These are phyloP conservation scores for Jatropha podagrica DNA, from an alignment of 441 rosid species.

Conservation along the genomic window DNA sequence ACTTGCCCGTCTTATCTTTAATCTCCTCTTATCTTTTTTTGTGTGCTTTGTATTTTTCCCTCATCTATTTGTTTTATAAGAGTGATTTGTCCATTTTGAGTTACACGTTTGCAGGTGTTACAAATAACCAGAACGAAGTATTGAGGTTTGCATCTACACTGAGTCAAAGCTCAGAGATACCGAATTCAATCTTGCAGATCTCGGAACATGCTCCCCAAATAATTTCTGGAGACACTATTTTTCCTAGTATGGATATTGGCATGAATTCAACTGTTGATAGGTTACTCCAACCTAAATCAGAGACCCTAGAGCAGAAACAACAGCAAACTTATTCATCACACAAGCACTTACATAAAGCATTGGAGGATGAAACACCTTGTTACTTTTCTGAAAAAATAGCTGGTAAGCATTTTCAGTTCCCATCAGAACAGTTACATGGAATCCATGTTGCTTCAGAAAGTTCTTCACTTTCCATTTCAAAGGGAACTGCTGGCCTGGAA, in stretches of 20 bases:
- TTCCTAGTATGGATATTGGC: conserved; percentile 5
- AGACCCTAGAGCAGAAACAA: conserved; percentile 19
- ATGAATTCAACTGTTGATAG: conserved; percentile 16
- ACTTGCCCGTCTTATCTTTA: neutral
- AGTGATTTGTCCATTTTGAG: neutral
- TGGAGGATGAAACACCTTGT: conserved; percentile 13
- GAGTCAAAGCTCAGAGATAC: conserved; percentile 6
- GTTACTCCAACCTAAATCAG: conserved; percentile 16
- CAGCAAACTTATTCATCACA: conserved; percentile 19
- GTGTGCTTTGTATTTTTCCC: neutral
- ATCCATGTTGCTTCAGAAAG: conserved; percentile 18
- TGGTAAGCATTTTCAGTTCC: conserved; percentile 20
- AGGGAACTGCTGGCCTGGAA: conserved; percentile 4
- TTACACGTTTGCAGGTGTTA: conserved; percentile 18
- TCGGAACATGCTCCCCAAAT: conserved; percentile 14
- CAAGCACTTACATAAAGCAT: conserved; percentile 14
- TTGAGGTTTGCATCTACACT: conserved; percentile 13
- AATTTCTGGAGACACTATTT: conserved; percentile 15
- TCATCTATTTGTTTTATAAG: neutral
- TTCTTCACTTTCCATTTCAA: conserved; percentile 17
- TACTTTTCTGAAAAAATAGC: conserved; percentile 10
- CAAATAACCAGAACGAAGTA: conserved; percentile 11
- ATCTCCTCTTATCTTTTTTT: neutral
- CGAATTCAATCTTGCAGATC: conserved; percentile 22
- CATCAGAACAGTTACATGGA: conserved; percentile 19